Evolutionary conservation across 139 green algal genomes (phyloP), one percentile per base, ranked within the genome.

Genomic region (Klebsormidium nitens): DNA sequence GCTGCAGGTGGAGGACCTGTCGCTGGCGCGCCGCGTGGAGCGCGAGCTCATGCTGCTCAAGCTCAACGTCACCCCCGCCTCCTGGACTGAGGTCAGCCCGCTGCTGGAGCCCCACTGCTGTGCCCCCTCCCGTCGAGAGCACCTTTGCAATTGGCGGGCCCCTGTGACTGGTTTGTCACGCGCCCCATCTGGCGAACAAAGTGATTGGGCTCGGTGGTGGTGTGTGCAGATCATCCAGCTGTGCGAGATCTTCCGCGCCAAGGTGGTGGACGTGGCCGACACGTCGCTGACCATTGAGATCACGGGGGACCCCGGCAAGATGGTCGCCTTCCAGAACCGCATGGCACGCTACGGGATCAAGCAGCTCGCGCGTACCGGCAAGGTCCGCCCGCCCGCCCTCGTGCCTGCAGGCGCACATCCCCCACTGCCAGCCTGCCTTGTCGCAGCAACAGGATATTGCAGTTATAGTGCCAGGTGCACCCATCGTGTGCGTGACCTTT

Each of bases 31-130:
- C 28, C 78, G 87, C 26, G 82, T 97, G 29, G 91, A 98, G 75
- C 85, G 93, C 19, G 93, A 97, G 84, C 74, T 98, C 75, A 76
- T 96, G 73, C 74, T 98, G 31, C 59, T 97, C 14, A 98, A 98
- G 86, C 71, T 97, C 50, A 23, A 70, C 0, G 59, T 32, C 1
- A 32, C 34, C 31, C 58, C 66, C 2, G 52, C 35, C 28, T 31
- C 55, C 39, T 29, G 66, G 8, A 47, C 66, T 23, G 66, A 74
- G 66, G 65, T 71, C 2, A 38, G 63, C 4, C 35, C 19, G 59
- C 23, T 55, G 46, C 46, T 31, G 23, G 46, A 23, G 46, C 23
- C 46, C 23, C 23, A 23, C 46, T 55, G 46, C 46, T 55, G 46
- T 55, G 46, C 23, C 23, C 46, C 46, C 23, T 23, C 23, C 46